Evolutionary conservation across 306 rosid genomes (phyloP).

Genomic region (Mucuna pruriens): DNA sequence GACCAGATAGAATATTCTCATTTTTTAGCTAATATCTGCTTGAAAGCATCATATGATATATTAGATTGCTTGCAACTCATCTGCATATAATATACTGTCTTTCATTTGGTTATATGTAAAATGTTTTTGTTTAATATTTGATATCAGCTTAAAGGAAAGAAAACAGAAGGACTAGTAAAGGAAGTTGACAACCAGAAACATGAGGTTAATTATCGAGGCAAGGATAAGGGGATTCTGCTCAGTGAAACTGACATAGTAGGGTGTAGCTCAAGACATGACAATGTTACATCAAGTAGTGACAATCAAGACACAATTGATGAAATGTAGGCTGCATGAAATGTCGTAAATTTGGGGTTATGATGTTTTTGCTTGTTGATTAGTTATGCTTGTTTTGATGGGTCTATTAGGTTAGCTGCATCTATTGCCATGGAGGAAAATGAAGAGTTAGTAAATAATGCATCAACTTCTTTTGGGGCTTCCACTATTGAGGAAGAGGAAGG

Average conservation of each 20-base stretch:
- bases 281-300: constrained; percentile 24
- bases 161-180: constrained; percentile 33
- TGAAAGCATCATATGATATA: not conserved
- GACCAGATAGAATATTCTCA: constrained; percentile 19
- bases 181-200: constrained; percentile 40
- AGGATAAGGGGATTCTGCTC: constrained; percentile 49
- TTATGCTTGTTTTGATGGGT: constrained; percentile 28
- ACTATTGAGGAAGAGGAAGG: constrained; percentile 43
- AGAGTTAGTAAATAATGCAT: constrained; percentile 38
- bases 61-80: constrained; percentile 7
- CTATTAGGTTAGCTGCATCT: constrained; percentile 55
- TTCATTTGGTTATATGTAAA: constrained; percentile 28
- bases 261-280: constrained; percentile 42
- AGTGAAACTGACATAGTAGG: constrained; percentile 38
- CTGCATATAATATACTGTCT: not conserved
- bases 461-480: constrained; percentile 43
- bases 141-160: constrained; percentile 58
- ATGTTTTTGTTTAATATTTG: constrained; percentile 25
- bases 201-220: constrained; percentile 33
- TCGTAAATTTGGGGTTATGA: constrained; percentile 8
- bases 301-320: constrained; percentile 48
- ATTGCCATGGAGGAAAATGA: constrained; percentile 48
- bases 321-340: constrained; percentile 47
- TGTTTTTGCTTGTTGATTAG: constrained; percentile 25
- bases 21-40: constrained; percentile 9